These are phyloP conservation scores for Salvia rosmarinus DNA, from an alignment of 257 asterid species.

Conservation along the genomic window DNA sequence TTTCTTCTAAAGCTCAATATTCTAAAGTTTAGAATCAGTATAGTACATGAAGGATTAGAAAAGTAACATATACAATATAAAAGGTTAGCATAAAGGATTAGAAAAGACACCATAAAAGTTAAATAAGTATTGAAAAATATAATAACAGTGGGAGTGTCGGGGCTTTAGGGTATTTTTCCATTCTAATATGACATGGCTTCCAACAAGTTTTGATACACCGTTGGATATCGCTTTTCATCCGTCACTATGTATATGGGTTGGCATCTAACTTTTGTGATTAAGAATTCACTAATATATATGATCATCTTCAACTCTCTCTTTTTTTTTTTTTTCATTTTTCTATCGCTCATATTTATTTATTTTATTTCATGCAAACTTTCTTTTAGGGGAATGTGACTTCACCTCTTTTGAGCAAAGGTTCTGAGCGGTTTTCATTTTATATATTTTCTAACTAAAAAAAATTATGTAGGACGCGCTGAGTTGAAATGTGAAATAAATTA, in stretches of 20 bases:
- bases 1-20: constrained; percentile 4
- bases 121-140: neutral
- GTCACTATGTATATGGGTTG: constrained; percentile 27
- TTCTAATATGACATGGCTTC: constrained; percentile 43
- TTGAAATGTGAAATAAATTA: no score
- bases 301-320: neutral
- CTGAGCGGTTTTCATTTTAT: no score
- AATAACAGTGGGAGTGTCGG: constrained; percentile 6
- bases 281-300: neutral
- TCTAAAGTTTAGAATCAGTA: neutral
- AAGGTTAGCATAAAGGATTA: neutral
- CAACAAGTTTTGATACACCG: constrained; percentile 38
- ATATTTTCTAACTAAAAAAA: no score
- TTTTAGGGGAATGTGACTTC: constrained; percentile 8
- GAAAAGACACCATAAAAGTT: neutral
- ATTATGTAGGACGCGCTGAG: no score
- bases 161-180: constrained; percentile 26
- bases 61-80: neutral
- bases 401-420: neutral
- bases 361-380: neutral
- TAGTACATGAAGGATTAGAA: neutral
- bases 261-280: constrained; percentile 27
- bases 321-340: neutral
- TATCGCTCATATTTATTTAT: neutral
- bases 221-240: neutral